Conservation (phyloP, 352 stramenopile genomes). For the Thalassiosira hispida region DNA sequence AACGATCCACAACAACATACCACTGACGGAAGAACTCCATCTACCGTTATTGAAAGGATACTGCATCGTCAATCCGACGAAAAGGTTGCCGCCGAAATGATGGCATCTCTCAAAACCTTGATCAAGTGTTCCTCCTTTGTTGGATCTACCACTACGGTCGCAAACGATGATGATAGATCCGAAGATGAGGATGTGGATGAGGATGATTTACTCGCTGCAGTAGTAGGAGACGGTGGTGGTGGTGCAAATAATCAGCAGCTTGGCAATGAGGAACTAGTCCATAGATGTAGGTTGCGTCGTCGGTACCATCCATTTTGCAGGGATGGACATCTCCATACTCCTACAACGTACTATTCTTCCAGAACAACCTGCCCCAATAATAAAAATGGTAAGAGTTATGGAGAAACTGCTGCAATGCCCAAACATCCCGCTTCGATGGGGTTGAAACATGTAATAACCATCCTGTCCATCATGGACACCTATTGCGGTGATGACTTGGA, state of each 20-base stretch:
- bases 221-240: background rate
- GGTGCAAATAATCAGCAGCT: slow-evolving; percentile 1
- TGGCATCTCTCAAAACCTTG: slow-evolving; percentile 55
- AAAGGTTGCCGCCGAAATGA: slow-evolving; percentile 57
- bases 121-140: slow-evolving; percentile 46
- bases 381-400: background rate
- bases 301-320: slow-evolving; percentile 54
- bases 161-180: background rate
- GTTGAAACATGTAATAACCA: slow-evolving; percentile 35
- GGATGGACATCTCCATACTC: slow-evolving; percentile 30
- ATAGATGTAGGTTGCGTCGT: slow-evolving; percentile 12
- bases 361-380: too few species aligned
- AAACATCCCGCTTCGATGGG: slow-evolving; percentile 47
- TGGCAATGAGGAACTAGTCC: slow-evolving; percentile 8
- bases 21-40: background rate
- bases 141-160: background rate
- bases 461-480: slow-evolving; percentile 62
- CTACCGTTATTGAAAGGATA: slow-evolving; percentile 38
- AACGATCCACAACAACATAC: slow-evolving; percentile 1
- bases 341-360: slow-evolving; percentile 39
- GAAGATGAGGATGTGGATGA: too few species aligned
- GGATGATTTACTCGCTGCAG: too few species aligned
- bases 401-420: background rate
- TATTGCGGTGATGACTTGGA: slow-evolving; percentile 59
- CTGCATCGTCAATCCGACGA: slow-evolving; percentile 56